A percentile compares a stretch with the other conserved stretches of the same genome.
phyloP scores from a whole-genome alignment of 1,284 basidiomycete species.

The Sutorius eximius region DNA sequence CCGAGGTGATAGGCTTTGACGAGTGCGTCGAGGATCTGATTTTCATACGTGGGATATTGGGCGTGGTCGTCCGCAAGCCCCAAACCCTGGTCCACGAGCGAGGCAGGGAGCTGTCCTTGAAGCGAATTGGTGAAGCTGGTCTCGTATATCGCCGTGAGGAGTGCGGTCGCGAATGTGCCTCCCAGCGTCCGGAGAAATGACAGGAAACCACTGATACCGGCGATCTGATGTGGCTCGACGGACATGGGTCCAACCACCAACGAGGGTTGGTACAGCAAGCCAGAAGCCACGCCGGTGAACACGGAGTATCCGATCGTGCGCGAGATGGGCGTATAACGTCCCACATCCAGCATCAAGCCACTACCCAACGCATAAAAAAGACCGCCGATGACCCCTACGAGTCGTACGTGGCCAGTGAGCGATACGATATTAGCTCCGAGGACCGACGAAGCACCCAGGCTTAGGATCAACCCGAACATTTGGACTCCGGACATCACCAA shows the following conservation, averaged over 20 bases:
- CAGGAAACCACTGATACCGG: conserved; percentile 38
- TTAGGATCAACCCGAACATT: conserved; percentile 35
- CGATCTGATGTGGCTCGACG: conserved; percentile 35
- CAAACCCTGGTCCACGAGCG: conserved; percentile 32
- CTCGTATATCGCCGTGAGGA: conserved; percentile 34
- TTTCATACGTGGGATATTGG: conserved; percentile 34
- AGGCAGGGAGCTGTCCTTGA: conserved; percentile 27
- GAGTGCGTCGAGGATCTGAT: conserved; percentile 33
- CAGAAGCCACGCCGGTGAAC: conserved; percentile 33
- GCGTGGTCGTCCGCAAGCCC: conserved; percentile 31
- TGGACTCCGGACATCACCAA: conserved; percentile 33
- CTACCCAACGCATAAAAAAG: conserved; percentile 33
- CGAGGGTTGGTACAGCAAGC: conserved; percentile 36
- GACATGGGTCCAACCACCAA: conserved; percentile 38
- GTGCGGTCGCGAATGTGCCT: conserved; percentile 39
- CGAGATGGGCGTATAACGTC: conserved; percentile 28
- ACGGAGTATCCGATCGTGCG: conserved; percentile 34
- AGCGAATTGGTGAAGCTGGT: conserved; percentile 34
- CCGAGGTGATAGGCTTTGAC: conserved; percentile 37
- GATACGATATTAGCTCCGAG: conserved; percentile 34
- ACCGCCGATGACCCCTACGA: conserved; percentile 32
- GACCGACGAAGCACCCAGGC: conserved; percentile 35
- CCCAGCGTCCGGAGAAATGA: conserved; percentile 36
- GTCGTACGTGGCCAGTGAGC: conserved; percentile 31
- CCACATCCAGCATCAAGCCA: conserved; percentile 32